A percentile compares a stretch with the other conserved stretches of the same genome.
Conservation (phyloP, 495 filamentous ascomycete species). For the Neurospora discreta region DNA sequence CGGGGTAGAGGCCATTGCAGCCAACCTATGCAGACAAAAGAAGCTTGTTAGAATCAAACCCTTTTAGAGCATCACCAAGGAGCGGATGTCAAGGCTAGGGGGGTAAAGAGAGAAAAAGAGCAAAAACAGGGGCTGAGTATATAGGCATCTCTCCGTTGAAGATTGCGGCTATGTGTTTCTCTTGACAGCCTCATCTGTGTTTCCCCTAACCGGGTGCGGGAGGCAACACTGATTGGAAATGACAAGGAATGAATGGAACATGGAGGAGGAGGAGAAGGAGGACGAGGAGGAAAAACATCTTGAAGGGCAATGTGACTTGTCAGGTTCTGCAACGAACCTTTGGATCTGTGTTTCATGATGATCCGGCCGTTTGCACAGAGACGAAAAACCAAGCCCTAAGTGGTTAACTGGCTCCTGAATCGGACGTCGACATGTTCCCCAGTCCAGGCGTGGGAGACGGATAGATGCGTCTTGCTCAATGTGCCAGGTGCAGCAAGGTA, state of each 20-base stretch:
- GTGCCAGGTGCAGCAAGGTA: not conserved
- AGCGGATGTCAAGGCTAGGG: not conserved
- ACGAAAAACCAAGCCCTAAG: not conserved
- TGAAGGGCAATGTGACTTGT: slow-evolving; percentile 9
- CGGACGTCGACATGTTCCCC: slow-evolving; percentile 17
- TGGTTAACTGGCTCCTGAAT: slow-evolving; percentile 6
- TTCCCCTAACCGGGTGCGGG: not conserved
- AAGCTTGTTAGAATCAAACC: slow-evolving; percentile 4
- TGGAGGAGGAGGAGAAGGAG: not conserved
- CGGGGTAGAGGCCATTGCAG: not conserved
- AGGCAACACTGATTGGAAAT: not conserved
- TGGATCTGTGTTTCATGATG: slow-evolving; percentile 12
- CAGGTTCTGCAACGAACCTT: slow-evolving; percentile 9
- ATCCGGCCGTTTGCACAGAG: slow-evolving; percentile 15
- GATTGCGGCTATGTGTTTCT: not conserved
- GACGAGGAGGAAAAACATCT: slow-evolving; percentile 1
- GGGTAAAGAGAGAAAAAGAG: not conserved
- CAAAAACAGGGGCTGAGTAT: not conserved
- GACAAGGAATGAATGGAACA: not conserved
- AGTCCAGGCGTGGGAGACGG: not conserved
- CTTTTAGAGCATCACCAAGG: slow-evolving; percentile 2
- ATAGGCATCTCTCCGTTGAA: not conserved
- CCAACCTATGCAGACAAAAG: not conserved
- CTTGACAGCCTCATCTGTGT: slow-evolving; percentile 4
- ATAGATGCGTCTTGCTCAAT: not conserved